Conservation (phyloP, 2,329 filamentous ascomycete species). For the Phoma sp. region DNA sequence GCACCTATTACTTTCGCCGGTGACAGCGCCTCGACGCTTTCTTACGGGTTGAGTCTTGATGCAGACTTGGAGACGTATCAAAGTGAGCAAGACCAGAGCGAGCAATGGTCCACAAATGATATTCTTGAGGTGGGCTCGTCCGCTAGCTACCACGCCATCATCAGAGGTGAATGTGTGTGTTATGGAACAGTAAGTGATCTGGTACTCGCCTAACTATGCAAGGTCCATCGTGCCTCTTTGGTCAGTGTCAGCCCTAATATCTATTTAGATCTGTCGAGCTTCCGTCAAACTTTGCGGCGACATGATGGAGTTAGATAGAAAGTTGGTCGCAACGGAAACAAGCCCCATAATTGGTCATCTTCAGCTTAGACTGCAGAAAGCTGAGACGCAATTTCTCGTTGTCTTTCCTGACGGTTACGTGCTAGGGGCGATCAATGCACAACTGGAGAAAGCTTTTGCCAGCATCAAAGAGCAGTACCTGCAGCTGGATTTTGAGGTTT, state of each 20-base stretch:
- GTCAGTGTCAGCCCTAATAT: not conserved
- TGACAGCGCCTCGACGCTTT: not conserved
- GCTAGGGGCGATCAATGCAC: slow-evolving; percentile 29
- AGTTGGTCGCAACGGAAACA: slow-evolving; percentile 6
- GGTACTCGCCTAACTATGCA: too few relatives aligned
- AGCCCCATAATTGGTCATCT: slow-evolving; percentile 25
- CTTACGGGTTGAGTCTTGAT: not conserved
- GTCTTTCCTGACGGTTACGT: slow-evolving; percentile 20
- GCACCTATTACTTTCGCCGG: not conserved
- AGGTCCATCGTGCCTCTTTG: too few relatives aligned
- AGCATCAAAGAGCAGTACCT: slow-evolving; percentile 22
- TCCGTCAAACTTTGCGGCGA: slow-evolving; percentile 30
- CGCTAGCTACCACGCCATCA: not conserved
- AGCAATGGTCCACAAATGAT: slow-evolving; percentile 18
- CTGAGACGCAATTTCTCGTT: slow-evolving; percentile 21
- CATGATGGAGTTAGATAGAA: slow-evolving; percentile 31
- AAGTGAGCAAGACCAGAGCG: slow-evolving; percentile 23
- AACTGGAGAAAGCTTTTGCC: slow-evolving; percentile 27
- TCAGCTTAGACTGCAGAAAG: slow-evolving; percentile 18
- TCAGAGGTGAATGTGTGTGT: not conserved
- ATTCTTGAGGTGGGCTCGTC: not conserved
- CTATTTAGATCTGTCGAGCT: slow-evolving; percentile 22
- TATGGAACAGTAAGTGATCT: not conserved
- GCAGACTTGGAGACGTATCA: slow-evolving; percentile 5
- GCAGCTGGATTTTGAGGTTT: slow-evolving; percentile 31